phyloP scores from a whole-genome alignment of 2,329 filamentous ascomycete genomes.

The Atkinsonella texensis region DNA sequence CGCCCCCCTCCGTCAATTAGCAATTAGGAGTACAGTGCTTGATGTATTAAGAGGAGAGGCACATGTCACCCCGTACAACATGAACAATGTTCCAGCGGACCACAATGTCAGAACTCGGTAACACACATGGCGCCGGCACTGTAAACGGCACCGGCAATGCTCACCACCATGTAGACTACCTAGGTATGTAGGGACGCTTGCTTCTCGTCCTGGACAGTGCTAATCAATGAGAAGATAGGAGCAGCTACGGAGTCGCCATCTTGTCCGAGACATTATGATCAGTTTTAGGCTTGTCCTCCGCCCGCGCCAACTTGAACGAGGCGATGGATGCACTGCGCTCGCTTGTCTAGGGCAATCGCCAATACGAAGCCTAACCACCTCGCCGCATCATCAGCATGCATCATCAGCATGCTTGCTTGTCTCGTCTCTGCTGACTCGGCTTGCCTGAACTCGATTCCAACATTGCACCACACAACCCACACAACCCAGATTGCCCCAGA shows the following conservation, averaged over 20 bases:
- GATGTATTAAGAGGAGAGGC: background rate
- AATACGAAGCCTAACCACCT: background rate
- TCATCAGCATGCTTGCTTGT: constrained; percentile 1
- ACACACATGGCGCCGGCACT: background rate
- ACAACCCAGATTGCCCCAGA: background rate
- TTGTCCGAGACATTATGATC: constrained; percentile 1
- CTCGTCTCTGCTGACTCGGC: constrained; percentile 4
- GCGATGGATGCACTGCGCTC: background rate
- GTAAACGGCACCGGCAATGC: background rate
- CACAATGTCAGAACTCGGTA: background rate
- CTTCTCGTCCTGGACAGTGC: background rate
- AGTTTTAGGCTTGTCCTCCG: background rate
- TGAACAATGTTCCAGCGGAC: background rate
- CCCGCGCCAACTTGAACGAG: background rate
- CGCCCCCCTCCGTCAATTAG: background rate
- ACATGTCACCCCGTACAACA: background rate
- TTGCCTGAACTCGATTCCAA: background rate
- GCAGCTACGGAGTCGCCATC: background rate
- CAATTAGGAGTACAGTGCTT: background rate
- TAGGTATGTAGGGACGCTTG: background rate
- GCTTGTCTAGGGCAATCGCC: background rate
- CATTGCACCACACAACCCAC: background rate
- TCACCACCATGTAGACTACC: background rate
- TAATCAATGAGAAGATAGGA: background rate
- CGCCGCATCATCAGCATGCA: constrained; percentile 1